Evolutionary conservation across 1,139 yeast species (phyloP), one percentile per base, ranked within the genome.

Genomic region (Kodamaea suecica): DNA sequence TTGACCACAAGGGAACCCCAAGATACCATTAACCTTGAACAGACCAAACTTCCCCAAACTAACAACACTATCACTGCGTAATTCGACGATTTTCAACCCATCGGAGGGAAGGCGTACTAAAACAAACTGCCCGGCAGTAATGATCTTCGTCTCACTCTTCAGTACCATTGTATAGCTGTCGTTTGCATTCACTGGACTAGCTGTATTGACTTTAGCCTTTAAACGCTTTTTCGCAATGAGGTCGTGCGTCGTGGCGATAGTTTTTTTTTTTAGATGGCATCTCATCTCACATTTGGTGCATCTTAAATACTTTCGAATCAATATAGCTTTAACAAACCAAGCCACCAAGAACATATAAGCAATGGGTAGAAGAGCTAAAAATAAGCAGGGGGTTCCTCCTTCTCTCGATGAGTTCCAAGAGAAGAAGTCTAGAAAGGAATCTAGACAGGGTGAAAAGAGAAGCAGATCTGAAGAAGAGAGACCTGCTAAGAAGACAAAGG

Each of bases 331-430:
- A n/a, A n/a, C n/a, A n/a, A n/a, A n/a, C n/a, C n/a, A n/a, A n/a
- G n/a, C n/a, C n/a, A n/a, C n/a, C n/a, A n/a, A n/a, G 9, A 19
- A 19, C 6, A 6, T 7, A 7, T 12, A 7, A 25, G 54, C 39
- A 40, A 87, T 87, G 96, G 97, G 96, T 59, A 83, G 95, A 77
- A 82, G 86, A 70, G 84, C 87, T 41, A 85, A 82, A 66, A 83
- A 84, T 55, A 88, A 85, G 71, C 97, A 88, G 66, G 90, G 86
- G 23, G 84, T 76, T 40, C 97, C 97, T 48, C 96, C 96, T 28
- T 56, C 85, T 9, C 70, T 80, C 45, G 97, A 88, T 30, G 95
- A 88, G 53, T 81, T 88, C 56, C 78, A 80, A 46, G 74, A 70
- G 30, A 76, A 70, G 52, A 71, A 66, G 47, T 70, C 66, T 17